phyloP scores from a whole-genome alignment of 768 basidiomycete genomes.

The Mycena capillaripes region DNA sequence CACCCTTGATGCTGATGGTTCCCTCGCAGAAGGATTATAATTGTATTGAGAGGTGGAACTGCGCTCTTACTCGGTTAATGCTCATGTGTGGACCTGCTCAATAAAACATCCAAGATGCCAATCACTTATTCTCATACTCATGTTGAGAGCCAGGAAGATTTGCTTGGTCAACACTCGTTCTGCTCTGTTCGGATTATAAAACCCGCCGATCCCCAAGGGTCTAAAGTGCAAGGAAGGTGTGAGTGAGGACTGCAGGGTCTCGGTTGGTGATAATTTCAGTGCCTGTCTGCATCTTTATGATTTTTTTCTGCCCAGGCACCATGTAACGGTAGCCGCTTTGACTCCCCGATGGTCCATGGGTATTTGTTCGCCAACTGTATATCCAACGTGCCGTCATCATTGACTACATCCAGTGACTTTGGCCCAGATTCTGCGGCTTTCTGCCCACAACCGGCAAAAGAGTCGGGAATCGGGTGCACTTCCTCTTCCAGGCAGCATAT shows the following conservation, averaged over 20 bases:
- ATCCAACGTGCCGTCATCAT: not conserved
- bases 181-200: not conserved
- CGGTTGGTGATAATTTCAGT: not conserved
- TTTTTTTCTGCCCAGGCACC: conserved; percentile 2
- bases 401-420: too few species aligned
- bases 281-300: not conserved
- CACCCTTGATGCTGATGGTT: too few species aligned
- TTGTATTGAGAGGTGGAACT: too few species aligned
- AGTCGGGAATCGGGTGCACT: too few species aligned
- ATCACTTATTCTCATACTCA: too few species aligned
- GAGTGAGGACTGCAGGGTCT: not conserved
- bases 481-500: not conserved
- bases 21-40: too few species aligned
- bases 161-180: too few species aligned
- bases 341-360: not conserved
- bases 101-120: too few species aligned
- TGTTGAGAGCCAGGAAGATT: too few species aligned
- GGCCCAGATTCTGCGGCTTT: too few species aligned
- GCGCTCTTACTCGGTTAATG: too few species aligned
- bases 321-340: not conserved
- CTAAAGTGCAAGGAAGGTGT: not conserved
- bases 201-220: conserved; percentile 4
- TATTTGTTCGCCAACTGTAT: not conserved
- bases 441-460: not conserved
- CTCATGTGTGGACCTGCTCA: too few species aligned